A percentile compares a stretch with the other conserved stretches of the same genome.
phyloP scores from a whole-genome alignment of 176 grass and related monocot species.

The Oryza meyeriana region DNA sequence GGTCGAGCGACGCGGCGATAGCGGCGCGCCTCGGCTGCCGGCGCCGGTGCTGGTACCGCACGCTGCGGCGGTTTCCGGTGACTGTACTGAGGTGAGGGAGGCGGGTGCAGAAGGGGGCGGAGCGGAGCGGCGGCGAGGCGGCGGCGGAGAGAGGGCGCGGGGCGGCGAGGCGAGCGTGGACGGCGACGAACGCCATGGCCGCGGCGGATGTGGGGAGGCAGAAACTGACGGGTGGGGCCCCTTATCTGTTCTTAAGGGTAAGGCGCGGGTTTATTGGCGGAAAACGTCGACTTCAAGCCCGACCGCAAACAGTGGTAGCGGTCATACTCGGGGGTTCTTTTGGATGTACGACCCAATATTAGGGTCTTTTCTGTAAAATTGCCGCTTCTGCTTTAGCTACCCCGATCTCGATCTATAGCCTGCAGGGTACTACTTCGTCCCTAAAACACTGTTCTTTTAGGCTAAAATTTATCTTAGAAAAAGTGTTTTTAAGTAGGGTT shows the following conservation, averaged over 20 bases:
- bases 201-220: background rate
- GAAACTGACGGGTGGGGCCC: conserved; percentile 38
- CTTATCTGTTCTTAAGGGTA: conserved; percentile 21
- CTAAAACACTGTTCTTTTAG: too few relatives aligned
- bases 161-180: conserved; percentile 17
- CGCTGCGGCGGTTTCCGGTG: background rate
- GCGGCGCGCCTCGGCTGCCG: conserved; percentile 11
- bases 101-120: background rate
- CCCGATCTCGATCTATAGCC: too few relatives aligned
- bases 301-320: background rate
- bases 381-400: too few relatives aligned
- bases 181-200: conserved; percentile 41
- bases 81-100: background rate
- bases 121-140: background rate
- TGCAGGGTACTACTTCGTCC: too few relatives aligned
- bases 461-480: too few relatives aligned
- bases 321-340: too few relatives aligned
- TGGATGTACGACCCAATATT: background rate
- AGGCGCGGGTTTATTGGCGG: background rate
- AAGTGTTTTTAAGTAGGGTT: too few relatives aligned
- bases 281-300: background rate
- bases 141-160: background rate
- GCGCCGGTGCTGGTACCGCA: conserved; percentile 1
- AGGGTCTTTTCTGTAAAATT: background rate
- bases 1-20: conserved; percentile 72